phyloP scores from a whole-genome alignment of 768 basidiomycete genomes.

The Termitomyces sp. region DNA sequence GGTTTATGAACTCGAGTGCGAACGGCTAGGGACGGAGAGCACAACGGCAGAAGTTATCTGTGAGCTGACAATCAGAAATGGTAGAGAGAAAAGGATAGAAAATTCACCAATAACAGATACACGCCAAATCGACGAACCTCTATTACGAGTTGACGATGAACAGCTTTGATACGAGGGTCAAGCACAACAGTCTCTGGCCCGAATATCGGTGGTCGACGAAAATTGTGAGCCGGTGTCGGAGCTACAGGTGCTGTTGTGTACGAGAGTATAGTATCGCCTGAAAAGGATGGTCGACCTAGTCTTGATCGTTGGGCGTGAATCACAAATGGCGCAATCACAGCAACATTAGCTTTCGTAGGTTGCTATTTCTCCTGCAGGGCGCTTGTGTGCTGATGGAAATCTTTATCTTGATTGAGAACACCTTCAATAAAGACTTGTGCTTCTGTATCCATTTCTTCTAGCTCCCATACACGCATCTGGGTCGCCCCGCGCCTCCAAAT shows the following conservation, averaged over 20 bases:
- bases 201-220: conserved; percentile 27
- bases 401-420: conserved; percentile 8
- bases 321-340: conserved; percentile 15
- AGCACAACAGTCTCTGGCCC: conserved; percentile 33
- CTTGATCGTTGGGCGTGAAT: not conserved
- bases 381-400: not conserved
- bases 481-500: conserved; percentile 26
- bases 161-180: conserved; percentile 29
- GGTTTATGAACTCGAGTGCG: conserved; percentile 3
- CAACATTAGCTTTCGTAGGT: not conserved
- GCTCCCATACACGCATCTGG: conserved; percentile 34
- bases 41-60: conserved; percentile 19
- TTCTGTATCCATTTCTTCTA: conserved; percentile 25
- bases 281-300: not conserved
- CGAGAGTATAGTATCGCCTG: conserved; percentile 6
- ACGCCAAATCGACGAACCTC: conserved; percentile 22
- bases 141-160: conserved; percentile 24
- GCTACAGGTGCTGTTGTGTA: not conserved
- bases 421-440: conserved; percentile 15
- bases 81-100: not conserved
- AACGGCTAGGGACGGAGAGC: conserved; percentile 17
- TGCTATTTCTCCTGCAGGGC: not conserved
- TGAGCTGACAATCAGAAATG: not conserved
- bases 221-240: conserved; percentile 3
- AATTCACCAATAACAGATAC: conserved; percentile 16